Evolutionary conservation across 768 basidiomycete genomes (phyloP).

Genomic region (Aureoboletus auriporus): DNA sequence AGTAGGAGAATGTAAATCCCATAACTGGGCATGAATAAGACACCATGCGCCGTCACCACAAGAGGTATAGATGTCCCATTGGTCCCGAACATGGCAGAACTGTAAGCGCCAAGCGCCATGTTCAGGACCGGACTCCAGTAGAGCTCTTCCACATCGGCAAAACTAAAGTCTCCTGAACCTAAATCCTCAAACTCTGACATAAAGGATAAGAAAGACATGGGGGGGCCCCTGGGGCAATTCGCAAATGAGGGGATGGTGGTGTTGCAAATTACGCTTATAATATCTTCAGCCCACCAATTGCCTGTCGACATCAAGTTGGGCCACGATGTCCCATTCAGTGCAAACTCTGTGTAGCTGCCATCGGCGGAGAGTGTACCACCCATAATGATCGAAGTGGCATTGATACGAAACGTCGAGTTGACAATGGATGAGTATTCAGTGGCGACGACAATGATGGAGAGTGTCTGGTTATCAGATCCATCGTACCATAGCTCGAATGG

Average conservation of each 20-base stretch:
- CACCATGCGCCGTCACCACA: background rate
- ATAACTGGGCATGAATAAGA: background rate
- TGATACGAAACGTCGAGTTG: background rate
- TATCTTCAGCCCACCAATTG: constrained; percentile 16
- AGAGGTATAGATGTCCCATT: background rate
- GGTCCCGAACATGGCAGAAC: background rate
- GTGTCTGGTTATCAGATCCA: constrained; percentile 4
- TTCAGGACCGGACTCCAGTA: constrained; percentile 5
- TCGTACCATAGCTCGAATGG: constrained; percentile 1
- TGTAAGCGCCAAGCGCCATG: constrained; percentile 10
- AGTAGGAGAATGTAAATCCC: background rate
- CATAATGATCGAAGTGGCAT: constrained; percentile 7
- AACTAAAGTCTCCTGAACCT: no score
- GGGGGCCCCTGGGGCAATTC: background rate
- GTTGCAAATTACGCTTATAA: constrained; percentile 13
- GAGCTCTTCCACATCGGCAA: background rate
- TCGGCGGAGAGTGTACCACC: constrained; percentile 6
- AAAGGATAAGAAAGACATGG: constrained; percentile 6
- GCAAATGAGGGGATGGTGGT: background rate
- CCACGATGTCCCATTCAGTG: constrained; percentile 12
- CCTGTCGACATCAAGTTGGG: constrained; percentile 3
- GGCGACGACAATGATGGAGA: constrained; percentile 3
- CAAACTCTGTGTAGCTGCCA: constrained; percentile 8
- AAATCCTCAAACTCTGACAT: no score
- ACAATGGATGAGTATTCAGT: background rate